These are phyloP conservation scores for Venturia asperata DNA, from an alignment of 2,329 filamentous ascomycete genomes.

Conservation along the genomic window DNA sequence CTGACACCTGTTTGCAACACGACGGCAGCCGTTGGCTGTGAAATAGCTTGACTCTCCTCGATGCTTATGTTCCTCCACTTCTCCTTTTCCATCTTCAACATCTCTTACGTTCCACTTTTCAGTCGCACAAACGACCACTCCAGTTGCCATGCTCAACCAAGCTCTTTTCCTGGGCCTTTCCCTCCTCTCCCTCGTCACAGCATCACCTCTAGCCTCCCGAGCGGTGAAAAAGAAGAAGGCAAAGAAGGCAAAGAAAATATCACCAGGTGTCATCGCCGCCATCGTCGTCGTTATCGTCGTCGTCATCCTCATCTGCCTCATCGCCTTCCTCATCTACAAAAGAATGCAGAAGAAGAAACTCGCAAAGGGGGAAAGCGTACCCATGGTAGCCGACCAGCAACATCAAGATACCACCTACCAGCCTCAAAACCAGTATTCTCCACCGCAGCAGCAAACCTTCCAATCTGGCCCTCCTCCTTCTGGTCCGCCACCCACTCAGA, in stretches of 20 bases:
- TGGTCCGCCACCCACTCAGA: neutral
- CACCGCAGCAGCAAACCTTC: neutral
- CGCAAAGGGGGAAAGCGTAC: neutral
- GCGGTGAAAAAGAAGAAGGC: neutral
- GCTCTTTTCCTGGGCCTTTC: neutral
- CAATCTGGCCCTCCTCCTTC: neutral
- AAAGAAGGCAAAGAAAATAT: neutral
- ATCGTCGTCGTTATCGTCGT: slow-evolving; percentile 1
- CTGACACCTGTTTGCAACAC: slow-evolving; percentile 1
- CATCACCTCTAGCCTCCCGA: neutral
- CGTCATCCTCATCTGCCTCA: neutral
- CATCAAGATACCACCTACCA: neutral
- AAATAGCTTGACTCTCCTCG: neutral
- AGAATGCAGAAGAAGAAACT: neutral
- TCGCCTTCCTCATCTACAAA: slow-evolving; percentile 3
- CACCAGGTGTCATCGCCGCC: neutral
- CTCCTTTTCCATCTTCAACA: neutral
- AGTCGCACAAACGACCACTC: neutral
- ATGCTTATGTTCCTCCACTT: neutral
- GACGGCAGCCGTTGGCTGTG: neutral
- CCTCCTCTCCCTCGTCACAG: neutral
- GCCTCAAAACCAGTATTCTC: slow-evolving; percentile 6
- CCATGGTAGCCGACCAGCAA: slow-evolving; percentile 1
- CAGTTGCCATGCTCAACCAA: neutral
- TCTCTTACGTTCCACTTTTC: neutral